Evolutionary conservation across 2,329 filamentous ascomycete genomes (phyloP), one percentile per base, ranked within the genome.

Genomic region (Leptosphaerulina australis): DNA sequence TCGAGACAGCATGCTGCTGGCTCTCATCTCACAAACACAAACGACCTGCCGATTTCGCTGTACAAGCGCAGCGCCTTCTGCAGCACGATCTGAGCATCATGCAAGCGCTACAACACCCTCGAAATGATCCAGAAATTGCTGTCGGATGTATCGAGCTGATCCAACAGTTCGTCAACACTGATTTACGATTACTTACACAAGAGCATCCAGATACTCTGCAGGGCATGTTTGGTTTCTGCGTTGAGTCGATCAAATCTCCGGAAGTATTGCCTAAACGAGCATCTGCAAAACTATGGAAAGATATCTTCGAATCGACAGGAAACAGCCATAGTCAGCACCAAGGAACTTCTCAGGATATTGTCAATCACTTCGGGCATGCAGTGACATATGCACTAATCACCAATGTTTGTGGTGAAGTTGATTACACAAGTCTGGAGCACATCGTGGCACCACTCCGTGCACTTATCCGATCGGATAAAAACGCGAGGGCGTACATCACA

Each of bases 191-290:
- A 6, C 74, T 93, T 4, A 79, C 90, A 4, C 73, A 83, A 7
- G 80, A 86, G 41, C 78, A 83, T 3, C 69, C 79, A 9, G 78
- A 81, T 1, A 77, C 80, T 9, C 77, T 88, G 1, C 84, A 88
- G 50, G 83, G 80, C 59, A 81, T 91, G 53, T 88, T 95, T 62
- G 74, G 86, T 44, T 92, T 93, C 63, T 82, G 85, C 0, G 75
- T 94, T 10, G 81, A 83, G 60, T 85, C 89, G 6, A 74, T 95
- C 5, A 81, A 86, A 33, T 87, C 86, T 10, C 83, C 80, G 22
- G 90, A 94, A 51, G 85, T 88, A 0, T 75, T 95, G 8, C 88
- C 89, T 0, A 95, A 94, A 72, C 82, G 82, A 22, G 83, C 88
- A 2, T 83, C 90, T 1, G 83, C 86, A 7, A 84, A 88, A 21